Evolutionary conservation across 176 grass and related monocot species (phyloP).

Genomic region (Carex cristatella): DNA sequence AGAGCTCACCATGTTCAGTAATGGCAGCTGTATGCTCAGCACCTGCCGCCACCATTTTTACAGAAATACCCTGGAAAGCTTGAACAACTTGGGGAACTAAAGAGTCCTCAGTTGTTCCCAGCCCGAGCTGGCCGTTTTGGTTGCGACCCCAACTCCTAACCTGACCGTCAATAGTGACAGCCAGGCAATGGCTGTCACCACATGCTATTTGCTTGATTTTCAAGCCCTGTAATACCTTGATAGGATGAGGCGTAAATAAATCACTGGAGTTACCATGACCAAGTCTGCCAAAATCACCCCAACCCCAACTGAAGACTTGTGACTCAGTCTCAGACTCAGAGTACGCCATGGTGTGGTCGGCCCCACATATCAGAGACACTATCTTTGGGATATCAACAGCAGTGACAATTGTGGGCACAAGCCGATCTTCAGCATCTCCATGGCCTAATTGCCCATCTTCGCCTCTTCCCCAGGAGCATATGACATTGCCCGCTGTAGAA

Average conservation of each 20-base stretch:
- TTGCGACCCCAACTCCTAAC: slow-evolving; percentile 79
- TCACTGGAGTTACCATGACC: slow-evolving; percentile 80
- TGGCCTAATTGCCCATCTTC: slow-evolving; percentile 77
- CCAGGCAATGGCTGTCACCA: slow-evolving; percentile 77
- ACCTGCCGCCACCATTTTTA: slow-evolving; percentile 72
- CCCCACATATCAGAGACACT: slow-evolving; percentile 52
- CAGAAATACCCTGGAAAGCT: slow-evolving; percentile 49
- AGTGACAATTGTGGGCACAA: slow-evolving; percentile 42
- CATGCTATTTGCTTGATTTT: slow-evolving; percentile 62
- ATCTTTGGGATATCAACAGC: slow-evolving; percentile 38
- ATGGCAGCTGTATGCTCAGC: slow-evolving; percentile 66
- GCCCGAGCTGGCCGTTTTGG: slow-evolving; percentile 71
- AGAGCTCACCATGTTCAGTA: slow-evolving; percentile 61
- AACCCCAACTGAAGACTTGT: slow-evolving; percentile 74
- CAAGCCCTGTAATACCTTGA: slow-evolving; percentile 46
- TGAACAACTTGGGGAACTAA: slow-evolving; percentile 46
- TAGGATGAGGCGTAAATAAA: slow-evolving; percentile 58
- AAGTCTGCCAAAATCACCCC: slow-evolving; percentile 75
- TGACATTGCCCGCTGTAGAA: slow-evolving; percentile 34
- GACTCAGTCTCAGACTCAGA: slow-evolving; percentile 37
- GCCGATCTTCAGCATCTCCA: slow-evolving; percentile 67
- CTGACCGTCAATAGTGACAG: slow-evolving; percentile 47
- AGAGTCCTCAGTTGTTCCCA: slow-evolving; percentile 60
- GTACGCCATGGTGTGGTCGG: slow-evolving; percentile 69
- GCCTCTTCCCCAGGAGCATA: slow-evolving; percentile 74